A percentile compares a stretch with the other conserved stretches of the same genome.
phyloP scores from a whole-genome alignment of 208 protist genomes.

The Trypanosoma rangeli region DNA sequence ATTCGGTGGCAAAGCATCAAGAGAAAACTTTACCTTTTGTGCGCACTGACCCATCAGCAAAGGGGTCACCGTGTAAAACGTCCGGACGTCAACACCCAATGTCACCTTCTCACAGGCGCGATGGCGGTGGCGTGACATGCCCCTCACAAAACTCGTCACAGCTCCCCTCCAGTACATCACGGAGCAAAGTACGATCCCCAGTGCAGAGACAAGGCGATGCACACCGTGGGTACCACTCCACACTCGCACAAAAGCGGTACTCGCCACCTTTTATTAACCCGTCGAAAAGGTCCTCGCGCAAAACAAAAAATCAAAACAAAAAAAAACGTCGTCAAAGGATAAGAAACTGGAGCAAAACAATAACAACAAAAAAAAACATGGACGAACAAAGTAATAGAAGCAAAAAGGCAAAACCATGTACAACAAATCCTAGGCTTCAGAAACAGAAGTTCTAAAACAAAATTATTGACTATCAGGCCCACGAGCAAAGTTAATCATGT shows the following conservation, averaged over 20 bases:
- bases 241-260: neutral
- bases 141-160: slow-evolving; percentile 2
- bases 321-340: no score
- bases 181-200: neutral
- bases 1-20: slow-evolving; percentile 19
- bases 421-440: neutral
- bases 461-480: neutral
- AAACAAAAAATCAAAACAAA: neutral
- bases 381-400: neutral
- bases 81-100: neutral
- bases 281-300: neutral
- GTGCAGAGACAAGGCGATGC: neutral
- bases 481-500: neutral
- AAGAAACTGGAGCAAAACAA: neutral
- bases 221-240: neutral
- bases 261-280: neutral
- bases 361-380: neutral
- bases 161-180: neutral
- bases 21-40: slow-evolving; percentile 3
- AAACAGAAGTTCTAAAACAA: neutral
- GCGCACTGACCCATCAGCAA: neutral
- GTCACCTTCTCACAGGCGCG: neutral
- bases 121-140: neutral
- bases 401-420: neutral
- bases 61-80: neutral